These are phyloP conservation scores for Aspergillus wentii DNA, from an alignment of 495 filamentous ascomycete genomes.

Conservation along the genomic window DNA sequence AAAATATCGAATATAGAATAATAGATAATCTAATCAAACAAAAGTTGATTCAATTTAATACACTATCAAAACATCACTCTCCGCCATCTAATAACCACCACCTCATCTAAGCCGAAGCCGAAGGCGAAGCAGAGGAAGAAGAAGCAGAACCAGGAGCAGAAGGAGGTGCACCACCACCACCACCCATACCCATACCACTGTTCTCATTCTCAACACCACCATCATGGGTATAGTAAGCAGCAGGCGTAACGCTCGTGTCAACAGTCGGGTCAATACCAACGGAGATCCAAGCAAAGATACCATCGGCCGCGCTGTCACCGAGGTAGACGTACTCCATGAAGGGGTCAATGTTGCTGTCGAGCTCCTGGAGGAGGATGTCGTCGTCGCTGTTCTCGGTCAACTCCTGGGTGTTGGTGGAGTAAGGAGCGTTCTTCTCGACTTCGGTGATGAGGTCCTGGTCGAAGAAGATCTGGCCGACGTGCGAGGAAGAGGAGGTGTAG, in stretches of 20 bases:
- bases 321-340: slow-evolving; percentile 52
- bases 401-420: slow-evolving; percentile 48
- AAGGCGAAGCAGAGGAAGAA: too few species aligned
- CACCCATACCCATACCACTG: neutral
- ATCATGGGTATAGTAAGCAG: slow-evolving; percentile 1
- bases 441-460: slow-evolving; percentile 46
- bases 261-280: slow-evolving; percentile 5
- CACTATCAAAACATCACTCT: too few species aligned
- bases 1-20: too few species aligned
- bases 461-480: slow-evolving; percentile 62
- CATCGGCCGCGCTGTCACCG: slow-evolving; percentile 42
- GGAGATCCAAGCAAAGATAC: slow-evolving; percentile 31
- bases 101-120: too few species aligned
- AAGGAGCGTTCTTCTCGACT: slow-evolving; percentile 46
- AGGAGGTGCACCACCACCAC: too few species aligned
- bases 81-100: too few species aligned
- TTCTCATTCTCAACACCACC: slow-evolving; percentile 1
- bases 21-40: too few species aligned
- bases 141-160: neutral
- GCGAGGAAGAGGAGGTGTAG: slow-evolving; percentile 26
- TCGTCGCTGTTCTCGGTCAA: slow-evolving; percentile 51
- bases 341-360: slow-evolving; percentile 51
- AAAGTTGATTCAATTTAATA: too few species aligned
- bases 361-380: slow-evolving; percentile 39
- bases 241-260: neutral